Base-by-base conservation (phyloP, 192 early-diverging fungal genomes). In the Allomyces macrogynus region DNA sequence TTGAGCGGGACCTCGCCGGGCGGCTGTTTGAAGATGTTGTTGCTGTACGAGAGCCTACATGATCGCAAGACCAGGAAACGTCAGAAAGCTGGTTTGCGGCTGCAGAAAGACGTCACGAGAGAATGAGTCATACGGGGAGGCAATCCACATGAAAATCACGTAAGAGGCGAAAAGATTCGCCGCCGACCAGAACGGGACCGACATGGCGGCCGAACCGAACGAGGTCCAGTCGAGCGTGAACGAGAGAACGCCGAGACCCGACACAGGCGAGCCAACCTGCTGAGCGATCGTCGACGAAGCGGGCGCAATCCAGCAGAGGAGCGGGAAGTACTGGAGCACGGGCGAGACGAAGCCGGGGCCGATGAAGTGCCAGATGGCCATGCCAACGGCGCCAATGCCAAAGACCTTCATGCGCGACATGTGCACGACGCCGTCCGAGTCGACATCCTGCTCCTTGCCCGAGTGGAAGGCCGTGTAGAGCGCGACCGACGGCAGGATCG, bases 391-490 rank as follows among this genome's bases (percentile, higher is more conserved):
- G 66, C 65, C 76, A 25, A 71, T 66, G 72, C 74, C 76, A 57
- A 85, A 85, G 9, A 79, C 23, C 62, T 76, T 65, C 14, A 78
- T 78, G 40, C 81, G 75, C 8, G 77, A 71, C 42, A 84, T 72
- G 14, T n/a, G 26, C 20, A 67, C 66, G 9, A 68, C 68, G 11
- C 60, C 60, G 43, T 62, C 24, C 10, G 43, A 65, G 14, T 14
- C 5, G 40, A 65, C 63, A 1, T 27, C 24, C 68, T 67, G 27
- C 70, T 71, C 44, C 66, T 83, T 78, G 63, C 64, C 32, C 61
- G 86, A 81, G 69, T 93, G 88, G 61, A 92, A 79, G 3, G 87
- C 83, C 20, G 82, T 80, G 73, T 90, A 89, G 24, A 92, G 72
- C 12, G 87, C 83, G 27, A 89, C 83, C 61, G 81, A 83, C 43